Base-by-base conservation (phyloP, 306 rosid genomes). In the Arachis hypogaea region DNA sequence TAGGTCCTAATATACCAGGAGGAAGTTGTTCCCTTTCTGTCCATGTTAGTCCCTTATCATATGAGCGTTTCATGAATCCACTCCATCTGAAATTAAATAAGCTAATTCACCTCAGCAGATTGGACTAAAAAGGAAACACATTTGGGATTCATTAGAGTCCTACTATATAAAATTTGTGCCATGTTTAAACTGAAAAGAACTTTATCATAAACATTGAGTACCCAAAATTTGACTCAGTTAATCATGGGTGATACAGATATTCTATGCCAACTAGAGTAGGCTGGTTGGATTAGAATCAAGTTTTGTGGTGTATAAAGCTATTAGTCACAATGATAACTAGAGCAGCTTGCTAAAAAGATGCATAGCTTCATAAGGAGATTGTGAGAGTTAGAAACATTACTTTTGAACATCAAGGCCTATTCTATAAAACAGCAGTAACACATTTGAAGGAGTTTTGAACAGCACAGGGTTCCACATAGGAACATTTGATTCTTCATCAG, bases 381-480 rank as follows among this genome's bases (percentile, higher is more conserved):
- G 40, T 2, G 52, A 66, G 84, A 72, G 46, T 72, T 4, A 43
- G 73, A 77, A 59, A 72, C 44, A 42, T 81, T 88, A 93, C 97
- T 86, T 89, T 73, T 93, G 94, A 74, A 91, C 96, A 18, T 89
- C 97, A 61, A 59, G 89, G 49, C 98, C 97, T 78, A 91, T 85
- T 82, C 52, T 91, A 77, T 93, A 93, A 85, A 93, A 93, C 72
- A 93, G 79, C 74, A 93, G 90, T 68, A 93, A 75, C 83, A 73
- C 96, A 58, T 89, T 80, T 63, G 97, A 91, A 69, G 98, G 94
- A 82, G 86, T 96, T 81, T 84, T 88, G 82, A 91, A 89, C 65
- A 93, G 66, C 28, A 81, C 98, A 60, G 97, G 98, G 52, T 93
- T 93, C 98, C 98, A 93, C 96, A 91, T 84, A 30, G 98, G 96